Conservation (phyloP, 2,329 filamentous ascomycete genomes). For the Aspergillus caelatus region DNA sequence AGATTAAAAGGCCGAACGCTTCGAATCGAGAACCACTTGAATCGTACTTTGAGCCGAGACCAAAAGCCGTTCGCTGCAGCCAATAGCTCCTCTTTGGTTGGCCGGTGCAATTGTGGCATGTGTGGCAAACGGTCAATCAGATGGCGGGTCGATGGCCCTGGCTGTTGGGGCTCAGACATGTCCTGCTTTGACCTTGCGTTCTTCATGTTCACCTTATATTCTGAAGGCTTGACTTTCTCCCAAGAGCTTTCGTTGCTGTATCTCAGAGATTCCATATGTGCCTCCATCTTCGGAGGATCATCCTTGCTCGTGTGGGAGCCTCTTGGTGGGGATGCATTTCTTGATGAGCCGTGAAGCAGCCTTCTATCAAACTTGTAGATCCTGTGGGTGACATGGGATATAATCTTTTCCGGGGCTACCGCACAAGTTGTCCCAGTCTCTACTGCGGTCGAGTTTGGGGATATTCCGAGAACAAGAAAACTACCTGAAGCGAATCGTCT, state of each 20-base stretch:
- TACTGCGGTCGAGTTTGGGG: constrained; percentile 35
- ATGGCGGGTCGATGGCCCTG: constrained; percentile 35
- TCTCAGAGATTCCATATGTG: constrained; percentile 19
- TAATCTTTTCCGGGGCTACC: constrained; percentile 33
- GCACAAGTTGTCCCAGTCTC: constrained; percentile 38
- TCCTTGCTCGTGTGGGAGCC: constrained; percentile 35
- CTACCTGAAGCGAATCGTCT: constrained; percentile 60
- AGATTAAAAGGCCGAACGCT: constrained; percentile 92
- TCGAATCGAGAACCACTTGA: constrained; percentile 97
- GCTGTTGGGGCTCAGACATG: constrained; percentile 20
- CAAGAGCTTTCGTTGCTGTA: constrained; percentile 19
- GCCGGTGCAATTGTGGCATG: constrained; percentile 76
- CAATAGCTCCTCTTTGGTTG: constrained; percentile 89
- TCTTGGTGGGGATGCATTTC: constrained; percentile 33
- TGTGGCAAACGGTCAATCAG: constrained; percentile 66
- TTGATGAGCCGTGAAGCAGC: constrained; percentile 18
- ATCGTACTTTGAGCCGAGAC: constrained; percentile 83
- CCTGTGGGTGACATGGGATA: constrained; percentile 31
- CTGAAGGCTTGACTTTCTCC: constrained; percentile 8
- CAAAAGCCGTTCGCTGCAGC: constrained; percentile 91
- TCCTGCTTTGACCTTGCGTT: constrained; percentile 30
- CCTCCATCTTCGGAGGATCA: constrained; percentile 17
- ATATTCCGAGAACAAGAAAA: constrained; percentile 54
- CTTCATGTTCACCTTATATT: constrained; percentile 11
- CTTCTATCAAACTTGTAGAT: constrained; percentile 22